A percentile compares a stretch with the other conserved stretches of the same genome.
Evolutionary conservation across 495 filamentous ascomycete species (phyloP).

Genomic region (Penicillium crystallinum): DNA sequence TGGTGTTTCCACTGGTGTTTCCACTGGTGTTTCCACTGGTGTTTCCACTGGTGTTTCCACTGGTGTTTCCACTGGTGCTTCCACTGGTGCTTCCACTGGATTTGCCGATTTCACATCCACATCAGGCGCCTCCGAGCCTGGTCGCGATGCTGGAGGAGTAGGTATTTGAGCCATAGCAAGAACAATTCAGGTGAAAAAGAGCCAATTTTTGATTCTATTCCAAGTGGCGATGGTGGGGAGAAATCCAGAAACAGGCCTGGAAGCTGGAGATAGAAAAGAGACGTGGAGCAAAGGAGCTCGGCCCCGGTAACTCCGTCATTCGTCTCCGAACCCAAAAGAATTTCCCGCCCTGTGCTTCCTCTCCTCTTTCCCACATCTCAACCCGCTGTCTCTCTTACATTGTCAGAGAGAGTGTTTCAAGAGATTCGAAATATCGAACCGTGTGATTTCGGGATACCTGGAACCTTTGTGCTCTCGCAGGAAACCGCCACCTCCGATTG

Average conservation of each 20-base stretch:
- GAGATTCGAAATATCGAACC: not conserved
- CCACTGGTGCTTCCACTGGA: too few species aligned
- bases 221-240: not conserved
- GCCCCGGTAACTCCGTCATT: slow-evolving; percentile 46
- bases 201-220: not conserved
- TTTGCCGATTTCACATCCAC: slow-evolving; percentile 18
- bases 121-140: slow-evolving; percentile 27
- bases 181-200: not conserved
- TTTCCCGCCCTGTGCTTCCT: slow-evolving; percentile 33
- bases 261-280: slow-evolving; percentile 1
- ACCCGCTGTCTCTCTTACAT: not conserved
- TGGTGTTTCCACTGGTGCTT: too few species aligned
- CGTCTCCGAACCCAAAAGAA: slow-evolving; percentile 33
- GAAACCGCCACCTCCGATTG: slow-evolving; percentile 5
- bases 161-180: slow-evolving; percentile 32
- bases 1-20: too few species aligned
- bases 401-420: not conserved
- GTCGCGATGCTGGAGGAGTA: slow-evolving; percentile 35
- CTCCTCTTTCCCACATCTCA: slow-evolving; percentile 6
- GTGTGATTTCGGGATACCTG: not conserved
- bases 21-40: too few species aligned
- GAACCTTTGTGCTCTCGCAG: not conserved
- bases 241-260: not conserved
- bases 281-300: slow-evolving; percentile 25
- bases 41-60: too few species aligned